Evolutionary conservation across 208 protist species (phyloP).

Genomic region (Trypanosoma conorhini): DNA sequence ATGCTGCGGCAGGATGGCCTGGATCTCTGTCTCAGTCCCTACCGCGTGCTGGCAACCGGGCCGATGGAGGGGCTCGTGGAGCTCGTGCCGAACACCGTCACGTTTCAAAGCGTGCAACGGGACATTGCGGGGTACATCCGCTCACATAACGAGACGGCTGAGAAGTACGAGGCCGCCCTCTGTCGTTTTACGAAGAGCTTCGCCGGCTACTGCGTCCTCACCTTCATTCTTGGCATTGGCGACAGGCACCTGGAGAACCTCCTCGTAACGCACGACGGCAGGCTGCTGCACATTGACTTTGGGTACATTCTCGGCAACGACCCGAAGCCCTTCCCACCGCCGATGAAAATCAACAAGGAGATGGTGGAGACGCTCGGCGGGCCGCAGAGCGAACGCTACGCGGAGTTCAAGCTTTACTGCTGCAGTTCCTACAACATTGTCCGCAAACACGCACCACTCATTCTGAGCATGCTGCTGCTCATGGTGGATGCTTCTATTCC

Average conservation of each 20-base stretch:
- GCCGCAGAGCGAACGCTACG: conserved; percentile 66
- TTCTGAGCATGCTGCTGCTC: conserved; percentile 94
- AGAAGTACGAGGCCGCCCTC: conserved; percentile 69
- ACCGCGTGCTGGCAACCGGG: conserved; percentile 90
- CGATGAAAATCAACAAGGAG: conserved; percentile 96
- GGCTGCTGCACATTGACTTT: conserved; percentile 98
- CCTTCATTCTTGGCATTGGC: conserved; percentile 97
- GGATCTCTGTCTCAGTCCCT: conserved; percentile 94
- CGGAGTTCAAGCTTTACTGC: conserved; percentile 89
- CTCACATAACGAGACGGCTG: conserved; percentile 69
- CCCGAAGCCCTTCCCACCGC: conserved; percentile 96
- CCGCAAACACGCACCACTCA: conserved; percentile 92
- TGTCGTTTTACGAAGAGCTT: conserved; percentile 96
- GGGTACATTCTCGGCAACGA: conserved; percentile 97
- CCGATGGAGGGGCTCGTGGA: conserved; percentile 80
- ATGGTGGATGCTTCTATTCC: conserved; percentile 91
- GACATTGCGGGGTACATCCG: conserved; percentile 76
- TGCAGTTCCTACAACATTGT: conserved; percentile 97
- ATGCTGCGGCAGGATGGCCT: conserved; percentile 93
- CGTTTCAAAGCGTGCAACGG: conserved; percentile 74
- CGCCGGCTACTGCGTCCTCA: conserved; percentile 97
- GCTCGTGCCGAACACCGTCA: conserved; percentile 82
- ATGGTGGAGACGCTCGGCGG: conserved; percentile 90
- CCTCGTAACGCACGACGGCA: conserved; percentile 90
- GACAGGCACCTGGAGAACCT: conserved; percentile 98